These are phyloP conservation scores for Sphagnum contortum DNA, from an alignment of 225 moss, liverwort and hornwort genomes.

Conservation along the genomic window DNA sequence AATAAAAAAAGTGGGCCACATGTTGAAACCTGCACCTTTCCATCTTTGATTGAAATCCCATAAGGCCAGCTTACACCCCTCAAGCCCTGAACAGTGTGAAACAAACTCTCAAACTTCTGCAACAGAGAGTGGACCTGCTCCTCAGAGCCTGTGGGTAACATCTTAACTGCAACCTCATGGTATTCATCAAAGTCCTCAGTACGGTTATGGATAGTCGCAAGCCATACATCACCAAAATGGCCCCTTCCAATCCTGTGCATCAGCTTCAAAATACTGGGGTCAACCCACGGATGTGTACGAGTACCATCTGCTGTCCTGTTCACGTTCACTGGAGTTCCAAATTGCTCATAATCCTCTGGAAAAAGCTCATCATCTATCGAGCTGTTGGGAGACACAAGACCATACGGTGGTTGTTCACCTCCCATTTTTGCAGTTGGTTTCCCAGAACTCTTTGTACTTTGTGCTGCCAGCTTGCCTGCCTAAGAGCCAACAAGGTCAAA, in stretches of 20 bases:
- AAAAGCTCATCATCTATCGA: constrained; percentile 26
- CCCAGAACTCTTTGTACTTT: constrained; percentile 22
- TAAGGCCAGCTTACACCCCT: constrained; percentile 88
- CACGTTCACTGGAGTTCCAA: constrained; percentile 15
- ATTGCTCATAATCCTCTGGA: constrained; percentile 41
- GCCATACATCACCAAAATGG: constrained; percentile 85
- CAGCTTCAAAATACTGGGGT: constrained; percentile 67
- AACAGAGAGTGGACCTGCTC: constrained; percentile 52
- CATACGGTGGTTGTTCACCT: constrained; percentile 11
- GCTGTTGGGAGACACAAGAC: constrained; percentile 14
- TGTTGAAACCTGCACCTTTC: constrained; percentile 48
- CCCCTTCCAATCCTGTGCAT: constrained; percentile 91
- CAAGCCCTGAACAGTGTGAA: constrained; percentile 52
- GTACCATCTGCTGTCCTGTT: constrained; percentile 17
- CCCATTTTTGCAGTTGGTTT: constrained; percentile 18
- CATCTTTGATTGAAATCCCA: constrained; percentile 78
- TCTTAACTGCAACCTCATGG: constrained; percentile 95
- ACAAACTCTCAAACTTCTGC: constrained; percentile 60
- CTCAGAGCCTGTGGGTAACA: constrained; percentile 73
- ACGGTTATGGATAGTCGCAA: constrained; percentile 87
- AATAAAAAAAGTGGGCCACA: too few relatives aligned
- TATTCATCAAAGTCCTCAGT: constrained; percentile 94
- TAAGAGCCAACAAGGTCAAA: constrained; percentile 4
- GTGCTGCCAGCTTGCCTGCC: constrained; percentile 29
- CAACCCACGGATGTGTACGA: constrained; percentile 45